phyloP scores from a whole-genome alignment of 768 basidiomycete genomes.

The Naganishia friedmannii region DNA sequence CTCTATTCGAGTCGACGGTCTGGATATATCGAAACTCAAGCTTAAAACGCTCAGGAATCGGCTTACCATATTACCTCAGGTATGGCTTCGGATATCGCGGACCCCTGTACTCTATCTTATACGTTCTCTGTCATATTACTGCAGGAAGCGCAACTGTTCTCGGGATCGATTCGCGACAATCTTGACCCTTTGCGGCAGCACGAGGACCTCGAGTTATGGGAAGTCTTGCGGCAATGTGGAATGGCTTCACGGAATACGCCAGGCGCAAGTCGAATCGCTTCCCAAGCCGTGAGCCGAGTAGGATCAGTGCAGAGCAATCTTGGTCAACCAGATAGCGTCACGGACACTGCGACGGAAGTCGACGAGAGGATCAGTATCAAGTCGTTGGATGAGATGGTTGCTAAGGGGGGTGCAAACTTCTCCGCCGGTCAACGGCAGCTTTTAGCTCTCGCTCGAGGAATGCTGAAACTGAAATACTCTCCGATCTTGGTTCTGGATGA shows the following conservation, averaged over 20 bases:
- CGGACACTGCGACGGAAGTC: slow-evolving; percentile 30
- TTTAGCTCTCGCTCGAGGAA: slow-evolving; percentile 59
- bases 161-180: slow-evolving; percentile 46
- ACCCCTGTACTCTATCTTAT: neutral
- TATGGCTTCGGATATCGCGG: neutral
- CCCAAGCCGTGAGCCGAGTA: slow-evolving; percentile 34
- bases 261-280: slow-evolving; percentile 25
- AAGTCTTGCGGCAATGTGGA: slow-evolving; percentile 44
- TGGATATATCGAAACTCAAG: slow-evolving; percentile 52
- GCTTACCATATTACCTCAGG: slow-evolving; percentile 60
- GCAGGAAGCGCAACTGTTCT: slow-evolving; percentile 24
- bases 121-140: neutral
- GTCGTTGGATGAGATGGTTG: slow-evolving; percentile 51
- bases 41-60: slow-evolving; percentile 61
- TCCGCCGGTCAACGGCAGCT: slow-evolving; percentile 60
- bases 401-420: slow-evolving; percentile 53
- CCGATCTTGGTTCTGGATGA: slow-evolving; percentile 64
- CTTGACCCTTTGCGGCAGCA: slow-evolving; percentile 50
- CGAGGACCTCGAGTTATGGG: slow-evolving; percentile 43
- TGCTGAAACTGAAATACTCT: slow-evolving; percentile 56
- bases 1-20: slow-evolving; percentile 52
- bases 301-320: slow-evolving; percentile 23
- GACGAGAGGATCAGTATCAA: slow-evolving; percentile 47
- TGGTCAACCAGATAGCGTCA: slow-evolving; percentile 23
- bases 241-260: slow-evolving; percentile 35